phyloP scores from a whole-genome alignment of 495 filamentous ascomycete species.

The Aspergillus leporis region DNA sequence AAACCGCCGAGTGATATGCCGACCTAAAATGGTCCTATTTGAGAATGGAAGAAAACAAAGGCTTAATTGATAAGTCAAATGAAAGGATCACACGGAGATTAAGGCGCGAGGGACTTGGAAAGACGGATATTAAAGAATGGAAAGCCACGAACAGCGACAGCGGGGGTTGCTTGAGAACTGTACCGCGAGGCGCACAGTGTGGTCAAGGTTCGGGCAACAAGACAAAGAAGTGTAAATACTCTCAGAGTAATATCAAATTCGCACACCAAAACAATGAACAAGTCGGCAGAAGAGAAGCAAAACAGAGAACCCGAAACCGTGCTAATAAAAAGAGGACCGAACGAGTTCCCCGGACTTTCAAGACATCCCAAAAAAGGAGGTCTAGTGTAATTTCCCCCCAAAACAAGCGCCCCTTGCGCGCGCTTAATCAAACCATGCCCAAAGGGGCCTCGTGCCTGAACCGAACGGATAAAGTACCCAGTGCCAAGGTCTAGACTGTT shows the following conservation, averaged over 20 bases:
- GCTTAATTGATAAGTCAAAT: conserved; percentile 1
- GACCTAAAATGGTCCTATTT: conserved; percentile 8
- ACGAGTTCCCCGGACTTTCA: conserved; percentile 36
- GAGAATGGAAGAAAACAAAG: conserved; percentile 1
- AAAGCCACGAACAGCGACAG: conserved; percentile 29
- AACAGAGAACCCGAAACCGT: conserved; percentile 11
- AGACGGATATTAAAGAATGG: conserved; percentile 17
- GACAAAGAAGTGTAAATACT: conserved; percentile 29
- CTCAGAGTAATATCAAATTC: conserved; percentile 29
- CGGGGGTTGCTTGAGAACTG: conserved; percentile 15
- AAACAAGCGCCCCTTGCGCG: conserved; percentile 49
- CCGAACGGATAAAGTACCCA: conserved; percentile 2
- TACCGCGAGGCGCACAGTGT: conserved; percentile 12
- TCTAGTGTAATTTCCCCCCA: conserved; percentile 14
- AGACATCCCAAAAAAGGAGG: conserved; percentile 38
- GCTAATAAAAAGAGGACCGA: conserved; percentile 13
- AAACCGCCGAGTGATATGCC: neutral
- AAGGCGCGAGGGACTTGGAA: conserved; percentile 12
- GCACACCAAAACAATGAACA: conserved; percentile 23
- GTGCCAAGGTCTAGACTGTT: neutral
- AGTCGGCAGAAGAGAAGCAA: conserved; percentile 20
- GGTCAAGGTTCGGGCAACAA: conserved; percentile 14
- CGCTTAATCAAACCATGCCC: conserved; percentile 31
- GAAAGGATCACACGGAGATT: conserved; percentile 12
- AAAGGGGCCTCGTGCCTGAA: conserved; percentile 23